Conservation (phyloP, 345 rosid genomes). For the Psidium friedrichsthalianum region DNA sequence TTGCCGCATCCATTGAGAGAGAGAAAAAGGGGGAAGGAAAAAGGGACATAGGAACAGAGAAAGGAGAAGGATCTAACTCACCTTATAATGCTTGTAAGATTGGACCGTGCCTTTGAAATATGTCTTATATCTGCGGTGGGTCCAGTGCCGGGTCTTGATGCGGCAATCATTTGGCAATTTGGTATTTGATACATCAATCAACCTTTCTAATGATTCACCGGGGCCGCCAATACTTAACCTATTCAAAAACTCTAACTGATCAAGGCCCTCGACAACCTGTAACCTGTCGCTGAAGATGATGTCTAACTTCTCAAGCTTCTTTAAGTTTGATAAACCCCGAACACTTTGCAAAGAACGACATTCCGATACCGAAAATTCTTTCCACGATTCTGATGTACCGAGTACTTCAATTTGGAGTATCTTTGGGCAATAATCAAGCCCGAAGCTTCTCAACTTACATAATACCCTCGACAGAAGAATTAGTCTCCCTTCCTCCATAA, state of each 20-base stretch:
- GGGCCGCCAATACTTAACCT: fast-evolving
- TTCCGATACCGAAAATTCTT: too few species aligned
- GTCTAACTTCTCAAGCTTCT: fast-evolving
- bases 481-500: background rate
- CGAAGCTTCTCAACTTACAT: too few species aligned
- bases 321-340: background rate
- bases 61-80: background rate
- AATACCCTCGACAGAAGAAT: background rate
- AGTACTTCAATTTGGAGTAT: background rate
- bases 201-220: background rate
- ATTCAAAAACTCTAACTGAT: background rate
- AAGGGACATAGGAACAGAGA: background rate
- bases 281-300: fast-evolving
- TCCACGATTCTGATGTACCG: background rate
- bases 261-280: background rate
- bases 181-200: background rate
- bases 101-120: too few species aligned
- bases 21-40: too few species aligned
- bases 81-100: too few species aligned
- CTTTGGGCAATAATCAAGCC: fast-evolving
- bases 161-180: background rate
- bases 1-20: background rate
- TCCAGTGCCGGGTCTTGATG: fast-evolving
- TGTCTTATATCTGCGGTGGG: too few species aligned
- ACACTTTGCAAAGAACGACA: too few species aligned